Evolutionary conservation across 305 asterid species (phyloP).

Genomic region (Fraxinus albicans): DNA sequence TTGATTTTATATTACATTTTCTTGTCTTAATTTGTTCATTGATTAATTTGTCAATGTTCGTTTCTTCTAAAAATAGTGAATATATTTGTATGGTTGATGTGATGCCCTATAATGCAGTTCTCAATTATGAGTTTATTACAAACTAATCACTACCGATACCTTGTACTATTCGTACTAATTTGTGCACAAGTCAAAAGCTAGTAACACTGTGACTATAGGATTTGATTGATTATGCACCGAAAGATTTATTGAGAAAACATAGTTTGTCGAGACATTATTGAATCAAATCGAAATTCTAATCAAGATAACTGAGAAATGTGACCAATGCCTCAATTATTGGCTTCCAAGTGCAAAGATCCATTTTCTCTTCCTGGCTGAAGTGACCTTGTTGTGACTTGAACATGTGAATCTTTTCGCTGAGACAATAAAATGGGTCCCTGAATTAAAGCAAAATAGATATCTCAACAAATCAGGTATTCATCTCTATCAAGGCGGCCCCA

Average conservation of each 20-base stretch:
- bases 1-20: not conserved
- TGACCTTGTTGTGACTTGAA: not conserved
- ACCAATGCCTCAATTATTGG: not conserved
- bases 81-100: not conserved
- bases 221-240: not conserved
- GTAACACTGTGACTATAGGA: not conserved
- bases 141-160: not conserved
- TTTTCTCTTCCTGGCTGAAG: not conserved
- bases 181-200: not conserved
- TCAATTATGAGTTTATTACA: not conserved
- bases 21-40: not conserved
- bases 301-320: not conserved
- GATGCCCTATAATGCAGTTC: not conserved
- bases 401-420: not conserved
- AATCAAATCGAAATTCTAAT: not conserved
- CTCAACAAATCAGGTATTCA: conserved; percentile 29
- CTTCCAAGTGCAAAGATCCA: not conserved
- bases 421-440: conserved; percentile 29
- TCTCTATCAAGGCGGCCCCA: conserved; percentile 26
- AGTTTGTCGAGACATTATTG: not conserved
- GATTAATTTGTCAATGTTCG: not conserved
- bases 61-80: not conserved
- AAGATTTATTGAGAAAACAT: not conserved
- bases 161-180: not conserved
- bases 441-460: conserved; percentile 28